These are phyloP conservation scores for Saraca asoca DNA, from an alignment of 331 rosid species.

Conservation along the genomic window DNA sequence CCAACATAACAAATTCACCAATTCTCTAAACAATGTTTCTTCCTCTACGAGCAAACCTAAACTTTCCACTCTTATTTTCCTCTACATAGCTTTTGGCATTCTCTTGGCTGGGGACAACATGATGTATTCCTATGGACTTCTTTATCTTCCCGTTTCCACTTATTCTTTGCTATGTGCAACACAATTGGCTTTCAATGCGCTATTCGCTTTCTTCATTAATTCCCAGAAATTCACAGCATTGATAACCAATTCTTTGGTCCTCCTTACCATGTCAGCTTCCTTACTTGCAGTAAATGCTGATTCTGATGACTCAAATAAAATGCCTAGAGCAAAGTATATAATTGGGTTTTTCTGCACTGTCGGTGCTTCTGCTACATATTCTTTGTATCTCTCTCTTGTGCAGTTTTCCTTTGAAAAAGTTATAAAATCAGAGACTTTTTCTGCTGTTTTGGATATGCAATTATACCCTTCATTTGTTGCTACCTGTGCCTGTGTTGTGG, in stretches of 20 bases:
- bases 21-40: constrained; percentile 6
- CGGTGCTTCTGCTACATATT: constrained; percentile 63
- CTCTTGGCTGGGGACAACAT: constrained; percentile 49
- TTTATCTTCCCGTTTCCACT: constrained; percentile 72
- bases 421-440: constrained; percentile 49
- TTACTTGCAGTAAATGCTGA: constrained; percentile 57
- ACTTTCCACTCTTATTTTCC: constrained; percentile 28
- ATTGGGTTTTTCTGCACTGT: constrained; percentile 52
- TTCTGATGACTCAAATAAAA: constrained; percentile 35
- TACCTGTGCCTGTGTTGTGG: constrained; percentile 49
- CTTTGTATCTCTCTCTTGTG: constrained; percentile 57
- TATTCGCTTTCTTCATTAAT: constrained; percentile 60
- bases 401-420: constrained; percentile 64
- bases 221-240: constrained; percentile 63
- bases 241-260: constrained; percentile 60
- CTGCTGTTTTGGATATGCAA: constrained; percentile 57
- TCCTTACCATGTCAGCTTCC: constrained; percentile 62
- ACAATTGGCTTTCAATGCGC: constrained; percentile 70
- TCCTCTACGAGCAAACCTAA: constrained; percentile 41
- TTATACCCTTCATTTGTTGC: constrained; percentile 56
- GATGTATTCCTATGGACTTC: constrained; percentile 75
- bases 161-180: constrained; percentile 69
- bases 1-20: constrained; percentile 21
- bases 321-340: constrained; percentile 36
- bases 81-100: constrained; percentile 57